These are phyloP conservation scores for Pelargonium australe DNA, from an alignment of 441 rosid species.

Conservation along the genomic window DNA sequence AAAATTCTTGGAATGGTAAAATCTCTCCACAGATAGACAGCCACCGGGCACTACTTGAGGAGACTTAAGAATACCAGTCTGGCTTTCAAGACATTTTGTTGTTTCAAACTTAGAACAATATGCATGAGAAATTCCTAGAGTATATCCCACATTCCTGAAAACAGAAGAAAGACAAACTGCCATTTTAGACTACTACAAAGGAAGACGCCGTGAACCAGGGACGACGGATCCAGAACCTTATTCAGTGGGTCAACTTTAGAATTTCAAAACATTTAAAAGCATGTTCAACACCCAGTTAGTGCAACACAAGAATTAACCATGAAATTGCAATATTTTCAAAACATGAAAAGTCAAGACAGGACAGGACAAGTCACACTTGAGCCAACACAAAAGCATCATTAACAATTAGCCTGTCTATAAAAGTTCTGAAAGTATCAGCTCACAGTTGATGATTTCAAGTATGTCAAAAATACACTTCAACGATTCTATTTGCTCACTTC, in stretches of 20 bases:
- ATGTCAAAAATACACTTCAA: too few species aligned
- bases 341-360: not conserved
- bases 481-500: too few species aligned
- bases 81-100: slow-evolving; percentile 20
- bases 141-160: slow-evolving; percentile 44
- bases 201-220: not conserved
- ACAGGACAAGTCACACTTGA: not conserved
- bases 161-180: not conserved
- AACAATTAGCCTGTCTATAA: not conserved
- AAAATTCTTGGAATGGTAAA: slow-evolving; percentile 26
- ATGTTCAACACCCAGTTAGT: too few species aligned
- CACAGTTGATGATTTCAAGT: too few species aligned
- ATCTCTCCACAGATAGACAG: slow-evolving; percentile 27
- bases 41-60: slow-evolving; percentile 21
- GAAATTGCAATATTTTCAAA: not conserved
- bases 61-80: slow-evolving; percentile 17
- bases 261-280: too few species aligned
- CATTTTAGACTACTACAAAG: not conserved
- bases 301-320: too few species aligned
- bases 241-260: too few species aligned
- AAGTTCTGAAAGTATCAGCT: too few species aligned
- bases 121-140: slow-evolving; percentile 30
- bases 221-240: too few species aligned
- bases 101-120: slow-evolving; percentile 31
- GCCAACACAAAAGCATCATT: not conserved